Evolutionary conservation across 495 filamentous ascomycete genomes (phyloP), one percentile per base, ranked within the genome.

Genomic region (Aspergillus ostianus): DNA sequence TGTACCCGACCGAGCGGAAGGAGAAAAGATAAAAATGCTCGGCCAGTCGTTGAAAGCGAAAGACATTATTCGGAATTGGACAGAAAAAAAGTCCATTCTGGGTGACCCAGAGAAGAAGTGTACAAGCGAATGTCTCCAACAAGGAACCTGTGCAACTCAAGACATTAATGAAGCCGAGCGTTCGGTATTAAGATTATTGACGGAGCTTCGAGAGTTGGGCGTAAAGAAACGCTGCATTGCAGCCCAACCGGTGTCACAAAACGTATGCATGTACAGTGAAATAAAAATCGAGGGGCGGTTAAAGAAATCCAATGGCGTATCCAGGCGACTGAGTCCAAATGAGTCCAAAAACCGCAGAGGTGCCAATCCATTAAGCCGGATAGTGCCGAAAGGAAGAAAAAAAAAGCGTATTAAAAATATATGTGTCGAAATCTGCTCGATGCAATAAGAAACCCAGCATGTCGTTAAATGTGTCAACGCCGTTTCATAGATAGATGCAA

Each of bases 171-270:
- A 23, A 58, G 59, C 55, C 54, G 52, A 47, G 54, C 58, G 66
- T 69, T 74, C 65, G 69, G 68, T 66, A 77, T 78, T 78, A 78
- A 66, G 58, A 78, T 78, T 78, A 78, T 76, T 52, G 69, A 76
- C 76, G 71, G 74, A 75, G 59, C 51, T 57, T 61, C 53, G 51
- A 51, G 19, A 23, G 47, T 26, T 30, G 20, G 50, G 45, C 41
- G 58, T 27, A 55, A 41, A 32, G 51, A 18, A 27, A 19, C 21
- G 27, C 55, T 51, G 32, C 20, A 13, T 58, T 26, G 29, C 55
- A 51, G 50, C 49, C 58, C 65, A 60, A 51, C 48, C 46, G 59
- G 30, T 49, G 51, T 29, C 55, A 51, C 41, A 58, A 60, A 61
- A 64, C 53, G 51, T 59, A 68, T 67, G 65, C 70, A 74, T 73